These are phyloP conservation scores for Fusarium musae DNA, from an alignment of 2,329 filamentous ascomycete genomes.

Conservation along the genomic window DNA sequence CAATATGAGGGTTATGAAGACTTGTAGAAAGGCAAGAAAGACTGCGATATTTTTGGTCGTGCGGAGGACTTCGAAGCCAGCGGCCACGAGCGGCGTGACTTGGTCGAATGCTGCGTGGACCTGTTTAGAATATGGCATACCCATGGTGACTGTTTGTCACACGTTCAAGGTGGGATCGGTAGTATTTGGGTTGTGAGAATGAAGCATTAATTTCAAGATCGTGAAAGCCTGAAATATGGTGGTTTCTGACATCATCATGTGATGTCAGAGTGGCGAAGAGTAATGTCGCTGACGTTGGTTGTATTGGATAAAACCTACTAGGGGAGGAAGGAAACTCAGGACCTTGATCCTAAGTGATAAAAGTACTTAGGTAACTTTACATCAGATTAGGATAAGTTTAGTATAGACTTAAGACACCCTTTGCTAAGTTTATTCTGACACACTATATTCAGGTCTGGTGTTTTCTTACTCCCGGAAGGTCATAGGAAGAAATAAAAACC, in stretches of 20 bases:
- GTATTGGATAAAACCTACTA: too few relatives aligned
- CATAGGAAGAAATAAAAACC: too few relatives aligned
- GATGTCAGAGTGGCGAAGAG: background rate
- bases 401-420: background rate
- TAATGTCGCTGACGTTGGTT: background rate
- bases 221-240: too few relatives aligned
- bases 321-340: background rate
- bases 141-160: background rate
- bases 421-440: background rate
- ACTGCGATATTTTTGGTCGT: conserved; percentile 21
- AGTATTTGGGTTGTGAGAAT: fast-evolving
- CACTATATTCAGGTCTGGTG: background rate
- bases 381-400: background rate
- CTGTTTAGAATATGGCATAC: conserved; percentile 20
- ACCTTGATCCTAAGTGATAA: background rate
- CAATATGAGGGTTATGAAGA: background rate
- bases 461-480: background rate
- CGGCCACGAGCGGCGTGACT: conserved; percentile 10
- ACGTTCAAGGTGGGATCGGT: fast-evolving
- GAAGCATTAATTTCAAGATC: fast-evolving
- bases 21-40: conserved; percentile 7
- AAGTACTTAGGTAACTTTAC: background rate
- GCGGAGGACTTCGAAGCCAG: conserved; percentile 14
- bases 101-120: conserved; percentile 15
- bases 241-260: background rate